These are phyloP conservation scores for Coffea eugenioides DNA, from an alignment of 257 asterid species.

Conservation along the genomic window DNA sequence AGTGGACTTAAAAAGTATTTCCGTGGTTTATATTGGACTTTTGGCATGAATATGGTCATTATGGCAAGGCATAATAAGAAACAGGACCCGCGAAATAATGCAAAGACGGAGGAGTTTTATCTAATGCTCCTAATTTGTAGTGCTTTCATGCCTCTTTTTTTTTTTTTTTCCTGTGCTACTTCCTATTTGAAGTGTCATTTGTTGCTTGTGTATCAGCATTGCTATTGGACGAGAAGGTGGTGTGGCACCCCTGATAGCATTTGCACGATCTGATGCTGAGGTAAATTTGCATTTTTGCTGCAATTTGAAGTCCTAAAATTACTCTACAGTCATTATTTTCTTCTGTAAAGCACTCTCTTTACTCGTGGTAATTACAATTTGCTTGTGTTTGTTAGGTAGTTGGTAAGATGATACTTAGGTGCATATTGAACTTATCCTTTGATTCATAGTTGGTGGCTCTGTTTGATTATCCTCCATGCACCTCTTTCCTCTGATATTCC, in stretches of 20 bases:
- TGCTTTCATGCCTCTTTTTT: conserved; percentile 14
- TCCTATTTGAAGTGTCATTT: conserved; percentile 6
- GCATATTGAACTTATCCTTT: neutral
- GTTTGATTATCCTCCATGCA: neutral
- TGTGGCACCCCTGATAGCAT: conserved; percentile 70
- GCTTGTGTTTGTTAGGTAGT: neutral
- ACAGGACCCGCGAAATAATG: neutral
- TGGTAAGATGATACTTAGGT: neutral
- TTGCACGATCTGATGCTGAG: conserved; percentile 72
- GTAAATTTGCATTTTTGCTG: conserved; percentile 27
- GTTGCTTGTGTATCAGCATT: conserved; percentile 44
- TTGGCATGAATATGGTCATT: neutral
- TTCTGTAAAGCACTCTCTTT: neutral
- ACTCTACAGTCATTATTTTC: neutral
- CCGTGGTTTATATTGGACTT: neutral
- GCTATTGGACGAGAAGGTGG: conserved; percentile 95
- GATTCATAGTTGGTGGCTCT: conserved; percentile 7
- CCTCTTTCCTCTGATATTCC: neutral
- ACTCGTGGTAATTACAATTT: neutral
- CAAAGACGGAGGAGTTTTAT: neutral
- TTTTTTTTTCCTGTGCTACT: too few species aligned
- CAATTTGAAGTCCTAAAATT: neutral
- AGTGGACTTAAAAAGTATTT: neutral
- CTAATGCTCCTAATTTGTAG: neutral
- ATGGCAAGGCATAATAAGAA: neutral